phyloP scores from a whole-genome alignment of 1,284 basidiomycete genomes.

The Cryptococcus jaspeensis region DNA sequence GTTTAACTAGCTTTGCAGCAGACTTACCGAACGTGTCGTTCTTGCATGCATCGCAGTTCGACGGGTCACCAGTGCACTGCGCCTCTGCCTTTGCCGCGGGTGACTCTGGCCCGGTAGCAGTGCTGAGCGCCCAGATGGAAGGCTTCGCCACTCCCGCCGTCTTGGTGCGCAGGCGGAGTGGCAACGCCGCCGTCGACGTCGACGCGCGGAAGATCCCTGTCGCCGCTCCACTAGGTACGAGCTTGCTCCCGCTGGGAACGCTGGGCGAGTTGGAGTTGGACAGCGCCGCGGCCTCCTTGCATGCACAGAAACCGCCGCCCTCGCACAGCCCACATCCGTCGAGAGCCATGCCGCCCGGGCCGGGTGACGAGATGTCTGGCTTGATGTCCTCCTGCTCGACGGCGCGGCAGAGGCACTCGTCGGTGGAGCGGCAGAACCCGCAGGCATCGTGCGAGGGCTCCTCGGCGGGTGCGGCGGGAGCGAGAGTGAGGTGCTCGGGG shows the following conservation, averaged over 20 bases:
- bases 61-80: conserved; percentile 50
- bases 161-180: conserved; percentile 17
- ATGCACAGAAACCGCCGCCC: conserved; percentile 44
- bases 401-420: conserved; percentile 41
- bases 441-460: conserved; percentile 19
- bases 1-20: neutral
- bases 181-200: conserved; percentile 13
- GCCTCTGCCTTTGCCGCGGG: conserved; percentile 27
- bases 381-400: conserved; percentile 32
- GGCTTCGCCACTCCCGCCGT: conserved; percentile 11
- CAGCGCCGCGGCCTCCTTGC: conserved; percentile 24
- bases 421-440: conserved; percentile 40
- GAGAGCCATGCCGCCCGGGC: conserved; percentile 14
- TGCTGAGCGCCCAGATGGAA: conserved; percentile 36
- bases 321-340: conserved; percentile 44
- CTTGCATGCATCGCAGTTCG: conserved; percentile 50
- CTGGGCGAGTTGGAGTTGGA: conserved; percentile 2
- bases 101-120: conserved; percentile 12
- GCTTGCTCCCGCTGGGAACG: neutral
- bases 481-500: conserved; percentile 12
- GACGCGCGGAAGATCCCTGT: conserved; percentile 6
- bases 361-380: conserved; percentile 28
- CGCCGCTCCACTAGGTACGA: neutral
- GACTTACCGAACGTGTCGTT: conserved; percentile 49
- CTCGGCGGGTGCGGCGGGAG: conserved; percentile 1